phyloP scores from a whole-genome alignment of 2,329 filamentous ascomycete species.

The Exophiala bonariae region DNA sequence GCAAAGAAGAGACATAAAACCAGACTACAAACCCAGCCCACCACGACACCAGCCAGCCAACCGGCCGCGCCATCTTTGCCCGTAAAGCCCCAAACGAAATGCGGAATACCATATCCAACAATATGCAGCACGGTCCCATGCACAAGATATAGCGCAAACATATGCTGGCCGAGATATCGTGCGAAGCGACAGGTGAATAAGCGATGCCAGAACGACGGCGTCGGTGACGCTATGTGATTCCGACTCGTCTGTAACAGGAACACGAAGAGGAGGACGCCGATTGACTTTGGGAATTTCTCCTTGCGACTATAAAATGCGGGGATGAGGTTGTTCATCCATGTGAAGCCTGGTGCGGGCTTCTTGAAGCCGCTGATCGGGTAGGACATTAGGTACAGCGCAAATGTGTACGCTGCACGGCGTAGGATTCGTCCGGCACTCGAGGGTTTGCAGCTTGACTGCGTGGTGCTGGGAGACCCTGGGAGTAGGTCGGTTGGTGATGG shows the following conservation, averaged over 20 bases:
- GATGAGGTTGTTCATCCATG: neutral
- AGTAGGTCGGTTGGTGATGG: neutral
- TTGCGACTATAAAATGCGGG: neutral
- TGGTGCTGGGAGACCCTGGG: neutral
- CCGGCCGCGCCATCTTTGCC: neutral
- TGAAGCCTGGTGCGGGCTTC: neutral
- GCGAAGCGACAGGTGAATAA: slow-evolving; percentile 60
- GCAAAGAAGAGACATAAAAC: slow-evolving; percentile 3
- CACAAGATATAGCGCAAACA: slow-evolving; percentile 63
- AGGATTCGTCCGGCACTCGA: slow-evolving; percentile 1
- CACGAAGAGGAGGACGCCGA: slow-evolving; percentile 3
- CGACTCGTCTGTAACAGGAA: neutral
- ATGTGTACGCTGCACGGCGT: neutral
- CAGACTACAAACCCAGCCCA: slow-evolving; percentile 2
- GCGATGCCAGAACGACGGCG: slow-evolving; percentile 1
- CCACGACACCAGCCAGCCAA: neutral
- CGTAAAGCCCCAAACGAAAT: slow-evolving; percentile 1
- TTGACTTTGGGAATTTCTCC: slow-evolving; percentile 6
- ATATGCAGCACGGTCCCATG: slow-evolving; percentile 59
- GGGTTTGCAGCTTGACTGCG: slow-evolving; percentile 21
- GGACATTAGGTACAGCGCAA: slow-evolving; percentile 4
- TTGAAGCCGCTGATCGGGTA: slow-evolving; percentile 2
- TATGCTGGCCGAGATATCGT: slow-evolving; percentile 64
- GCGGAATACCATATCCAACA: slow-evolving; percentile 6
- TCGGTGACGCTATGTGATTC: too few species aligned